phyloP scores from a whole-genome alignment of 768 basidiomycete genomes.

The Phylloporus arenicola region DNA sequence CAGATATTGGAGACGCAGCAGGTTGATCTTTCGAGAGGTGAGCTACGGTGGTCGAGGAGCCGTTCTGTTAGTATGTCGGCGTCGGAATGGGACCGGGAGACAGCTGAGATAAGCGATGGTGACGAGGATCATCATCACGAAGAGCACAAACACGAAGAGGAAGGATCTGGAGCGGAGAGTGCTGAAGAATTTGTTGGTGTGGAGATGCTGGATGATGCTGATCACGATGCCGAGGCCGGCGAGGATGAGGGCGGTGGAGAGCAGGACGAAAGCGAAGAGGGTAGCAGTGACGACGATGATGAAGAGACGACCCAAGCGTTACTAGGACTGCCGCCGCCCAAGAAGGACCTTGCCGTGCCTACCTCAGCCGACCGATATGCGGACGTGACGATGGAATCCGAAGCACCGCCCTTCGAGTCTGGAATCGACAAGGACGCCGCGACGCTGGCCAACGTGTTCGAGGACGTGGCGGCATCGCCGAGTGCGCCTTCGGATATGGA shows the following conservation, averaged over 20 bases:
- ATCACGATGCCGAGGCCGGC: not conserved
- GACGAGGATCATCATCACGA: constrained; percentile 19
- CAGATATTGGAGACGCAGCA: constrained; percentile 83
- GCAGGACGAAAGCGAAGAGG: constrained; percentile 36
- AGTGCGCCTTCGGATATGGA: constrained; percentile 26
- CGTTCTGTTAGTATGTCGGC: constrained; percentile 50
- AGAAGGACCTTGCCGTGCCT: not conserved
- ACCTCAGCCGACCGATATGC: not conserved
- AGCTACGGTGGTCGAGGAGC: constrained; percentile 45
- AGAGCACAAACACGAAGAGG: constrained; percentile 20
- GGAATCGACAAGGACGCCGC: constrained; percentile 1
- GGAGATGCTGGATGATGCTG: constrained; percentile 12
- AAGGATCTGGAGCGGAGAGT: constrained; percentile 18
- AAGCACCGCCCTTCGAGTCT: constrained; percentile 9
- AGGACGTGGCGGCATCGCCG: constrained; percentile 18
- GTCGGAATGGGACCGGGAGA: constrained; percentile 18
- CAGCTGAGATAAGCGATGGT: constrained; percentile 16
- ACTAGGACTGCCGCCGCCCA: constrained; percentile 12
- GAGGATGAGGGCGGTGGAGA: constrained; percentile 5
- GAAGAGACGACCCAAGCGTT: constrained; percentile 27
- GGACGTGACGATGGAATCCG: constrained; percentile 2
- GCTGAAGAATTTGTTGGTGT: constrained; percentile 38
- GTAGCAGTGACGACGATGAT: constrained; percentile 35
- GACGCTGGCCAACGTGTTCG: not conserved
- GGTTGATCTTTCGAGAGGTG: constrained; percentile 53